Base-by-base conservation (phyloP, 1,284 basidiomycete species). In the Golubevia pallescens region DNA sequence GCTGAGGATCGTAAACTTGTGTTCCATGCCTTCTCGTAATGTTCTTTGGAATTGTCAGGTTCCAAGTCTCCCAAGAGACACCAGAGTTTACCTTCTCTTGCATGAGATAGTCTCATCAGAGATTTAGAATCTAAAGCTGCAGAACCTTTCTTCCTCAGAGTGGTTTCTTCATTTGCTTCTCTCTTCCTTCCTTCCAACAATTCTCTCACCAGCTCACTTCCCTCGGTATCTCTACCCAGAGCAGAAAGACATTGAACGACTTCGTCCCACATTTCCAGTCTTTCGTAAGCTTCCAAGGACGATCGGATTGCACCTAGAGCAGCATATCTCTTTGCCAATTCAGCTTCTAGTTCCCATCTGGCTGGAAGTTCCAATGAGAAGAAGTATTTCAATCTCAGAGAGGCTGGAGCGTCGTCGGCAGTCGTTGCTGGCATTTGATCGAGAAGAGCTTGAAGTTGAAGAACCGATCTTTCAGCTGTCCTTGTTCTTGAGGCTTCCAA, bases 11-110 rank as follows among this genome's bases (percentile, higher is more conserved):
- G 87, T 6, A 87, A 87, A 0, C 95, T 97, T 7, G 95, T 85
- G 32, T 88, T 86, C 96, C 95, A 99, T 2, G 95, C 96, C 38
- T 87, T 89, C 64, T 89, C 88, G 86, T 97, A 99, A 84, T 94
- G 91, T 66, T 89, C 88, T 2, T 89, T 86, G 0, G 92, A 89
- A 67, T 90, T 78, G 20, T 88, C 86, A 0, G 86, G 81, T 77
- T 97, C 92, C 38, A 99, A 89, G 84, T 99, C 97, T 3, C 96
- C 97, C 14, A 98, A 88, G 2, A 98, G 87, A 87, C 97, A 99
- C 93, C 94, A 96, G 23, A 99, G 87, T 87, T 98, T 98, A n/a
- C n/a, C n/a, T n/a, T n/a, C n/a, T n/a, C n/a, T n/a, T n/a, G n/a
- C n/a, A n/a, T n/a, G n/a, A n/a, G n/a, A n/a, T n/a, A n/a, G n/a